A percentile compares a stretch with the other conserved stretches of the same genome.
Evolutionary conservation across 495 filamentous ascomycete species (phyloP).

Genomic region (Parmelia sp.): DNA sequence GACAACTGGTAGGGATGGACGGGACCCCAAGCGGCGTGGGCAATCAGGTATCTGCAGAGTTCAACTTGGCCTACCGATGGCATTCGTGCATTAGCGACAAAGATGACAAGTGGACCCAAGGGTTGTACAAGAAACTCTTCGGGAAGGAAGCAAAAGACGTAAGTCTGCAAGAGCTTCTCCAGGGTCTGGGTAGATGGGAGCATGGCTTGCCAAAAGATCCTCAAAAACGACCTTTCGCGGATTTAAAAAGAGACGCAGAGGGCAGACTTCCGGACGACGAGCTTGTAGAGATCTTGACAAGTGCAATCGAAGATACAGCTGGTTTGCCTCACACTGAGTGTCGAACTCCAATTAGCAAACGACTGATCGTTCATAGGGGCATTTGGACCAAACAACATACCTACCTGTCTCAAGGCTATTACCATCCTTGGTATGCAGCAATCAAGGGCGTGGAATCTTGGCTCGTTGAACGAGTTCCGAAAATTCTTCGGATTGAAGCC

Average conservation of each 20-base stretch:
- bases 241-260: conserved; percentile 47
- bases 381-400: conserved; percentile 55
- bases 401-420: conserved; percentile 50
- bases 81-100: conserved; percentile 57
- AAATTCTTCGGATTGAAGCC: conserved; percentile 53
- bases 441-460: conserved; percentile 53
- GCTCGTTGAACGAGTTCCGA: conserved; percentile 58
- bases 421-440: conserved; percentile 55
- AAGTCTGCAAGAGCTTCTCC: conserved; percentile 44
- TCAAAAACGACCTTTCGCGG: conserved; percentile 51
- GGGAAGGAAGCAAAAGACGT: conserved; percentile 48
- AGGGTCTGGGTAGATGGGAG: conserved; percentile 48
- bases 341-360: not conserved
- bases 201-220: conserved; percentile 45
- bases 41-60: conserved; percentile 66
- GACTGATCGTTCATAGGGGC: conserved; percentile 31
- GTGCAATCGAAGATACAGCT: conserved; percentile 55
- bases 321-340: conserved; percentile 29
- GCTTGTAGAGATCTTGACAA: conserved; percentile 53
- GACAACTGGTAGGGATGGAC: conserved; percentile 20
- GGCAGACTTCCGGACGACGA: conserved; percentile 58
- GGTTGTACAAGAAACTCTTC: conserved; percentile 48
- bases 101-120: conserved; percentile 61
- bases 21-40: conserved; percentile 59
- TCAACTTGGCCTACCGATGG: conserved; percentile 69